Base-by-base conservation (phyloP, 306 rosid genomes). In the Neltuma alba region DNA sequence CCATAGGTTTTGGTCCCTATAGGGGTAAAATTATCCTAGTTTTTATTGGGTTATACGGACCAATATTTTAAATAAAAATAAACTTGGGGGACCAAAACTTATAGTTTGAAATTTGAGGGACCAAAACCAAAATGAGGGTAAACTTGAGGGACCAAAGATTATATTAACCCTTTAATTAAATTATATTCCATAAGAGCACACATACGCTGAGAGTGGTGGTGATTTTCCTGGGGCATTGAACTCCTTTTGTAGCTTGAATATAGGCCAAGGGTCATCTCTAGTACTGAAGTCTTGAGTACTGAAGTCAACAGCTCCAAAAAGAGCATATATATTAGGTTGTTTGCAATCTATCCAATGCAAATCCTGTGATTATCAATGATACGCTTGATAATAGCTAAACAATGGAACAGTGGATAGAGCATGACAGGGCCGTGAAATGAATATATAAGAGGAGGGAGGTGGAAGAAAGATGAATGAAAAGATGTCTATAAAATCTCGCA, bases 221-320 rank as follows among this genome's bases (percentile, higher is more conserved):
- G 98, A 91, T 80, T 92, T 89, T 82, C 98, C 98, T 0, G 91
- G 91, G 82, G 93, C 83, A 72, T 94, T 94, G 89, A 89, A 94
- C 89, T 91, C 85, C 87, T 91, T 94, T 84, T 94, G 98, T 81
- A 94, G 78, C 82, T 91, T 70, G 82, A 94, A 92, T 87, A 92
- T 88, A 70, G 97, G 97, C 97, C 93, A 91, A 67, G 98, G 92
- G 58, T 88, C 77, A 63, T 88, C 93, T 66, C 97, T 97, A 37
- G 97, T 91, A 25, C n/a, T n/a, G n/a, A n/a, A n/a, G n/a, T n/a
- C n/a, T n/a, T n/a, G n/a, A n/a, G n/a, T 91, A 25, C 80, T 55
- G 83, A 94, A 94, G 88, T 94, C 98, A 82, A 94, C 94, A 86
- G 97, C 98, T 94, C 76, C 73, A 84, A 57, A 77, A 72, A 54